Evolutionary conservation across 768 basidiomycete species (phyloP).

Genomic region (Tricholoma hemisulphureum): DNA sequence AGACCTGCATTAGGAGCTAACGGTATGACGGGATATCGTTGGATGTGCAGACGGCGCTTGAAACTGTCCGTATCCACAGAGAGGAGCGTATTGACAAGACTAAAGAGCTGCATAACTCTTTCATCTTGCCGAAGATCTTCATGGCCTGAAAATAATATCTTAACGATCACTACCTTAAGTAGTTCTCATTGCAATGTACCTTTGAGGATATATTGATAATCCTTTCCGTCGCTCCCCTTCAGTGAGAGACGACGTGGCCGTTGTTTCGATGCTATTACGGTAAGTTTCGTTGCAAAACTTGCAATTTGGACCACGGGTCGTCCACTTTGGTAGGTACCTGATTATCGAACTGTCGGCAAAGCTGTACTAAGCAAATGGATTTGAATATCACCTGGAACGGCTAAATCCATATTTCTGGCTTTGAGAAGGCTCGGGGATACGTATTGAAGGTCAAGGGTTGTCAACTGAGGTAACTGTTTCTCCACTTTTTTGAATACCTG

Average conservation of each 20-base stretch:
- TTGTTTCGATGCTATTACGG: conserved; percentile 96
- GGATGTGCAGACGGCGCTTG: conserved; percentile 93
- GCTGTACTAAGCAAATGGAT: neutral
- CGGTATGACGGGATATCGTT: conserved; percentile 89
- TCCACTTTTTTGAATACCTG: conserved; percentile 96
- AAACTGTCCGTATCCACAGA: conserved; percentile 93
- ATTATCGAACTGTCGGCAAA: neutral
- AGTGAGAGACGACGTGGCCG: conserved; percentile 86
- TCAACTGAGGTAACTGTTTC: conserved; percentile 86
- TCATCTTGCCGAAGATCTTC: conserved; percentile 99
- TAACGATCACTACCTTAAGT: neutral
- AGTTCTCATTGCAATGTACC: conserved; percentile 42
- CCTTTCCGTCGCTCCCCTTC: conserved; percentile 87
- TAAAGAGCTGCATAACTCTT: conserved; percentile 98
- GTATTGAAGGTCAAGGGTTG: conserved; percentile 92
- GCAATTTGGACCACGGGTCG: conserved; percentile 77
- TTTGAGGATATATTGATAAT: conserved; percentile 91
- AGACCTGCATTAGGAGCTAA: conserved; percentile 94
- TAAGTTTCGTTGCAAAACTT: conserved; percentile 84
- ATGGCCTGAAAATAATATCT: conserved; percentile 60
- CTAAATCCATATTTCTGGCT: conserved; percentile 86
- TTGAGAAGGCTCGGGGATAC: conserved; percentile 91
- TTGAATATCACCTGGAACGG: conserved; percentile 77
- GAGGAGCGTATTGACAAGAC: conserved; percentile 92
- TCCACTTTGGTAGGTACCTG: conserved; percentile 91